Conservation (phyloP, 1,284 basidiomycete genomes). For the Peniophora sp. region DNA sequence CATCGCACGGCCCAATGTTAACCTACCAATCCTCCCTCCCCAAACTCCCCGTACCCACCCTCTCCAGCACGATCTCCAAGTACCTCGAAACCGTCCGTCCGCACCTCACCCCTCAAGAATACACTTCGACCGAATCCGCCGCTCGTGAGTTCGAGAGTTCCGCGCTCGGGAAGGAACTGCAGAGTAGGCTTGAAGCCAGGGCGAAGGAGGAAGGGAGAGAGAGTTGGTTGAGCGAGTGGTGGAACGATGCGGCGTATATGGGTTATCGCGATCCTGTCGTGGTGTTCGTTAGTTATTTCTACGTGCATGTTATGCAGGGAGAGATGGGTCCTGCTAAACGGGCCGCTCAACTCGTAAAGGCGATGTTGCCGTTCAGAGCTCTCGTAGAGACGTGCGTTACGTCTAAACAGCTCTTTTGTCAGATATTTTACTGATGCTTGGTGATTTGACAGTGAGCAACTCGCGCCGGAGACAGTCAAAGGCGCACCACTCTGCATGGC, state of each 20-base stretch:
- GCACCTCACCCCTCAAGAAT: slow-evolving; percentile 60
- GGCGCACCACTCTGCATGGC: slow-evolving; percentile 84
- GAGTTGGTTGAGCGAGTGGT: slow-evolving; percentile 96
- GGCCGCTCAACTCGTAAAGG: slow-evolving; percentile 79
- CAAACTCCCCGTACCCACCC: slow-evolving; percentile 74
- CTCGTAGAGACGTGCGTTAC: slow-evolving; percentile 68
- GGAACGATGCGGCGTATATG: slow-evolving; percentile 92
- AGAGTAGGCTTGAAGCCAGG: slow-evolving; percentile 71
- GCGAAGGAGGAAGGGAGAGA: slow-evolving; percentile 53
- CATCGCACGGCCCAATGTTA: slow-evolving; percentile 62
- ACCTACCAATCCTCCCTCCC: slow-evolving; percentile 78
- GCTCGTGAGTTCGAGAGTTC: slow-evolving; percentile 71
- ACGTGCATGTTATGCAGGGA: slow-evolving; percentile 55
- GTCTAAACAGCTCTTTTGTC: neutral
- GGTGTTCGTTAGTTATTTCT: slow-evolving; percentile 94
- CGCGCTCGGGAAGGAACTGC: slow-evolving; percentile 68
- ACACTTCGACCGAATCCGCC: slow-evolving; percentile 45
- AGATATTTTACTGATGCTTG: neutral
- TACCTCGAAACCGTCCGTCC: slow-evolving; percentile 83
- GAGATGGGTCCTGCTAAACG: slow-evolving; percentile 57
- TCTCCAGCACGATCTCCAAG: slow-evolving; percentile 75
- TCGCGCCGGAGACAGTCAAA: slow-evolving; percentile 88
- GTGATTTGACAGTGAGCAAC: slow-evolving; percentile 45
- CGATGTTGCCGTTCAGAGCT: slow-evolving; percentile 75
- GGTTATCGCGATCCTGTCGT: slow-evolving; percentile 85